Percentiles rank a stretch among this genome's conserved stretches.
Evolutionary conservation across 1,139 yeast genomes (phyloP).

Genomic region (Protomyces arabidopsidicola): DNA sequence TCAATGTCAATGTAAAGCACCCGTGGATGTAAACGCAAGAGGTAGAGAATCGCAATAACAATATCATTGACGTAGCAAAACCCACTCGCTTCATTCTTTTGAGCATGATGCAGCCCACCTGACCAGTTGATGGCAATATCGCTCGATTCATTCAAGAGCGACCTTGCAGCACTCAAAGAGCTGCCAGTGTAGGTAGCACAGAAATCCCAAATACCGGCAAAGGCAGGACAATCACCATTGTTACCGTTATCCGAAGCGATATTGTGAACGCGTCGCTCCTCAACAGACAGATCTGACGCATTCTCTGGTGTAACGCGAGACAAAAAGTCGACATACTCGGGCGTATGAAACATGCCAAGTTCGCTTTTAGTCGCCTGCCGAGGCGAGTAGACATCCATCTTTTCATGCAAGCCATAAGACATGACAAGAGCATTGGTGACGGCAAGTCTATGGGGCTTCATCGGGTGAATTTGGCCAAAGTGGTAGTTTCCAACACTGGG

Average conservation of each 20-base stretch:
- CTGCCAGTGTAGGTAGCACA: conserved; percentile 87
- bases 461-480: conserved; percentile 72
- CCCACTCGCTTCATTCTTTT: conserved; percentile 88
- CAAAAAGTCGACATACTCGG: conserved; percentile 78
- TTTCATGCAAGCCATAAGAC: conserved; percentile 76
- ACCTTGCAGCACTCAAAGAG: conserved; percentile 84
- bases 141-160: conserved; percentile 74
- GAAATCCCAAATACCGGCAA: conserved; percentile 89
- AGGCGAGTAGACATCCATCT: conserved; percentile 85
- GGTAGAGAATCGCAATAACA: conserved; percentile 76
- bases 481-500: conserved; percentile 70
- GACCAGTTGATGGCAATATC: conserved; percentile 97
- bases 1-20: conserved; percentile 93
- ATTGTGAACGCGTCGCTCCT: conserved; percentile 14
- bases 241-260: conserved; percentile 24
- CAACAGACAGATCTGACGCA: conserved; percentile 55
- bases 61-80: conserved; percentile 95
- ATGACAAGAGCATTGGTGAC: conserved; percentile 87
- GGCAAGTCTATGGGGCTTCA: conserved; percentile 96
- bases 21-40: conserved; percentile 80
- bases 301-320: conserved; percentile 76
- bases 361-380: conserved; percentile 77
- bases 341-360: conserved; percentile 72
- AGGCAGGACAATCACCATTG: conserved; percentile 77
- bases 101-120: conserved; percentile 96